phyloP scores from a whole-genome alignment of 805 yeast genomes.

The Spathaspora girioi region DNA sequence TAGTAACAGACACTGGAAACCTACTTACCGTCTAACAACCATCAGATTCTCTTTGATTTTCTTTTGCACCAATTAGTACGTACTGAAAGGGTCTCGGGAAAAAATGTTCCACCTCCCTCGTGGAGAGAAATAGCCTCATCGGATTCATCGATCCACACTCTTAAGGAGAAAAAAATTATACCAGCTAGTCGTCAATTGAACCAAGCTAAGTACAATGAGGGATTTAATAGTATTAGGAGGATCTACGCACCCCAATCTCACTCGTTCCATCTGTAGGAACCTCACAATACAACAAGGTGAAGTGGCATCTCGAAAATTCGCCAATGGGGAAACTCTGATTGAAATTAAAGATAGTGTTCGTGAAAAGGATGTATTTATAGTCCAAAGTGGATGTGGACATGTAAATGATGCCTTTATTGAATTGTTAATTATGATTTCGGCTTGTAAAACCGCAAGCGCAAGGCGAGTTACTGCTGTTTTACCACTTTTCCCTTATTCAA shows the following conservation, averaged over 20 bases:
- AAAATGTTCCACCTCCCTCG: background rate
- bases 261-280: slow-evolving; percentile 70
- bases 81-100: background rate
- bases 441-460: slow-evolving; percentile 90
- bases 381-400: slow-evolving; percentile 83
- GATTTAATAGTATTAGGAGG: slow-evolving; percentile 90
- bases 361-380: slow-evolving; percentile 91
- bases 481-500: slow-evolving; percentile 91
- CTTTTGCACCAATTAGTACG: no score
- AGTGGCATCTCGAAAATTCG: slow-evolving; percentile 58
- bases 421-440: slow-evolving; percentile 78
- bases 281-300: slow-evolving; percentile 71
- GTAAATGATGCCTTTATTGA: slow-evolving; percentile 87
- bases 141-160: background rate
- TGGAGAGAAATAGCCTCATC: background rate
- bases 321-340: slow-evolving; percentile 93
- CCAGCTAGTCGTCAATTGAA: background rate
- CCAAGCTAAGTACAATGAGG: slow-evolving; percentile 43
- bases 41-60: no score
- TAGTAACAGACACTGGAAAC: no score
- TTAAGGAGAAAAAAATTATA: background rate
- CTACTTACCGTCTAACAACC: no score
- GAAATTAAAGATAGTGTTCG: slow-evolving; percentile 85
- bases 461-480: slow-evolving; percentile 83
- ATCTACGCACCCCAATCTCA: slow-evolving; percentile 78